These are phyloP conservation scores for Pichia sp. DNA, from an alignment of 1,139 yeast genomes.

Conservation along the genomic window DNA sequence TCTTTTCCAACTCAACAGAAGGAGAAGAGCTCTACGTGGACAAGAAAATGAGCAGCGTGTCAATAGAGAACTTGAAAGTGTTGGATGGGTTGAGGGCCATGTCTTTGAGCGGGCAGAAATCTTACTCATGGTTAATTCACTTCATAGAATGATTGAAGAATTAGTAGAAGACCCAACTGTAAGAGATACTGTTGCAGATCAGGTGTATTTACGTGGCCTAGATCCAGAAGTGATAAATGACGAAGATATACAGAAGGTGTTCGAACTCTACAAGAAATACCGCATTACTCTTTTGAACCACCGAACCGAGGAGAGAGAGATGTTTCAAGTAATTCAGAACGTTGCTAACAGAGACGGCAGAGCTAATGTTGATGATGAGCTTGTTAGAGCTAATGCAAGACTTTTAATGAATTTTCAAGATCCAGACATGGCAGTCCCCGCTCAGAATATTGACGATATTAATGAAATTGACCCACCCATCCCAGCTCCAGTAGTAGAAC, in stretches of 20 bases:
- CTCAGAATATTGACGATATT: not conserved
- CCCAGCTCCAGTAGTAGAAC: not conserved
- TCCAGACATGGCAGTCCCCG: not conserved
- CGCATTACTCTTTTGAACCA: constrained; percentile 2
- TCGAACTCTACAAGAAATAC: not conserved
- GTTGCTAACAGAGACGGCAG: not conserved
- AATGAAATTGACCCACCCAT: not conserved
- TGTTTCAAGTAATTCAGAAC: not conserved
- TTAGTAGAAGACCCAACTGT: not conserved
- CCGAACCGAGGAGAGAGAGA: not conserved
- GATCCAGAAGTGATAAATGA: not conserved
- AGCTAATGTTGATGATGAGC: not conserved
- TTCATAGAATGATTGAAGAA: not conserved
- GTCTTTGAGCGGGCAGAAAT: not conserved
- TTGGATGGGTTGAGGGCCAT: constrained; percentile 4
- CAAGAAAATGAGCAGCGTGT: not conserved
- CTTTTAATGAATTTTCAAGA: not conserved
- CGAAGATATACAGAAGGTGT: not conserved
- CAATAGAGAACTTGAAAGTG: not conserved
- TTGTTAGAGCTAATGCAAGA: constrained; percentile 1
- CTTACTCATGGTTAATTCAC: not conserved
- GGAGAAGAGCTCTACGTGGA: not conserved
- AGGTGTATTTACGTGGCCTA: not conserved
- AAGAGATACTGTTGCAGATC: not conserved
- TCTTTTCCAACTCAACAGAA: constrained; percentile 9